Evolutionary conservation across 441 rosid genomes (phyloP), one percentile per base, ranked within the genome.

Genomic region (Erodium chrysanthum): DNA sequence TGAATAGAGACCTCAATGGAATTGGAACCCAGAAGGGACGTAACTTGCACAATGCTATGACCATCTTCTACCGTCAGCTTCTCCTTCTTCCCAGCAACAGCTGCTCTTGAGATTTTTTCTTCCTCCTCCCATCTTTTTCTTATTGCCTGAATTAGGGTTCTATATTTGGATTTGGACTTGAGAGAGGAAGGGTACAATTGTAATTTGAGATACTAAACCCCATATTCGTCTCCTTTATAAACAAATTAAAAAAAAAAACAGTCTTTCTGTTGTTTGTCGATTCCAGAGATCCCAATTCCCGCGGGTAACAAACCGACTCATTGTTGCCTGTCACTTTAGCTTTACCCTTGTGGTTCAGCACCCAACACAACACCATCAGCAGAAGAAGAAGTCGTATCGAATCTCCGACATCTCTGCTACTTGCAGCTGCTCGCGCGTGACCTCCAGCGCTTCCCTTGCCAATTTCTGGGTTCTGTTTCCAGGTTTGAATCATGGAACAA

Each of bases 21-120:
- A 82, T 91, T 93, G 79, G 97, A 91, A 64, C 98, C 96, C 76
- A 95, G 81, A 65, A 89, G 89, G 73, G 97, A 90, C 61, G 86
- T 78, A 59, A 89, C 97, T 70, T 84, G 89, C 72, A 79, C 84
- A 40, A 93, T 80, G 73, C 82, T 82, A 50, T 91, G 89, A 10
- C 95, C 91, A 79, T 83, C 84, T 80, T 79, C 78, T 67, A 90
- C 85, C 23, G 73, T 79, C 52, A 89, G 76, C 15, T 74, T 78
- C 56, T 80, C 83, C 29, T 86, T 92, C 71, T 76, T 58, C 62
- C 62, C 62, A 58, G 31, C 62, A 58, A 21, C 76, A 0, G 87
- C 84, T 37, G 89, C 96, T 74, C 83, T 85, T 87, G 80, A 93
- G 76, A 80, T 89, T 90, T 84, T 84, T 90, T 77, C 97, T 85